These are phyloP conservation scores for Cardamine chenopodiifolia DNA, from an alignment of 345 rosid genomes.

Conservation along the genomic window DNA sequence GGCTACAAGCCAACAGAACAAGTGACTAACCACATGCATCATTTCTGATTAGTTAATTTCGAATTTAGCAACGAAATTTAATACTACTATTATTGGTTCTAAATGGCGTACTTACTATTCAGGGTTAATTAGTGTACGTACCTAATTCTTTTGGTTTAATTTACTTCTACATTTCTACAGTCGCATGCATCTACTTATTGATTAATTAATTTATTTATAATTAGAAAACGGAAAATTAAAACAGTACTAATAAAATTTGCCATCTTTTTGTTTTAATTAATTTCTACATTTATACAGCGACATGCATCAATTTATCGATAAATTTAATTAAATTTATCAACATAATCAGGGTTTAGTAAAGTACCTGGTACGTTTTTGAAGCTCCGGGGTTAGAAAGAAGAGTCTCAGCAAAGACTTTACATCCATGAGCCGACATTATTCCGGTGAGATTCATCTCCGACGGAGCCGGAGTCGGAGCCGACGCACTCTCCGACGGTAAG, in stretches of 20 bases:
- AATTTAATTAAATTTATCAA: not conserved
- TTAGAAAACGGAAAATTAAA: not conserved
- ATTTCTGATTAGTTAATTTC: constrained; percentile 2
- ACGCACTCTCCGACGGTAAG: constrained; percentile 69
- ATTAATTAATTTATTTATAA: not conserved
- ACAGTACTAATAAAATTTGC: not conserved
- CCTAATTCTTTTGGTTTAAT: not conserved
- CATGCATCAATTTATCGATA: constrained; percentile 13
- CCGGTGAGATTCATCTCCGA: constrained; percentile 65
- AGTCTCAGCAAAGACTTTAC: constrained; percentile 83
- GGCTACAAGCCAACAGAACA: constrained; percentile 22
- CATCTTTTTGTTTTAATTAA: not conserved
- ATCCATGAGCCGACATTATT: constrained; percentile 89
- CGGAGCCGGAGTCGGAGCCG: constrained; percentile 87
- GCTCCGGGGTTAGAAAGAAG: constrained; percentile 63
- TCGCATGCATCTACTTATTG: constrained; percentile 21
- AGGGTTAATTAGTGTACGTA: not conserved
- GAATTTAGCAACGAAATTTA: not conserved
- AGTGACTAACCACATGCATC: constrained; percentile 34
- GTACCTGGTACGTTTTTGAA: constrained; percentile 66
- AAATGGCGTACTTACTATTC: not conserved
- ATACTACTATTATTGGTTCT: not conserved
- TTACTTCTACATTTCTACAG: constrained; percentile 1
- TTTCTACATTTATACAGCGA: constrained; percentile 6
- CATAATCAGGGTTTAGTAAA: constrained; percentile 23